Evolutionary conservation across 495 filamentous ascomycete species (phyloP).

Genomic region (Bombardia bombarda): DNA sequence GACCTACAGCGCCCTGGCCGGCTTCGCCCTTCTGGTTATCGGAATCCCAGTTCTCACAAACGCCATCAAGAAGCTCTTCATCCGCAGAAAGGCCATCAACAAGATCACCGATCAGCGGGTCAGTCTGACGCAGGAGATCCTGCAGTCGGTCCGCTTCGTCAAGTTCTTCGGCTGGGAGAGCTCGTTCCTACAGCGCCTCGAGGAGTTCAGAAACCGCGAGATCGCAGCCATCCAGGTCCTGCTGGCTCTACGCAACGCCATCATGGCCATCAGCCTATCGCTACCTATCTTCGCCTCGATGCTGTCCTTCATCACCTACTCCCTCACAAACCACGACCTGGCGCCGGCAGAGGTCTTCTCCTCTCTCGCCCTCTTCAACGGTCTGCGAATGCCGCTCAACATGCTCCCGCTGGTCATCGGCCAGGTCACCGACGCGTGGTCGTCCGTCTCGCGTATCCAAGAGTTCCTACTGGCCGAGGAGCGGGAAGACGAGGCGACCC

Average conservation of each 20-base stretch:
- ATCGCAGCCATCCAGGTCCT: slow-evolving; percentile 72
- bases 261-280: slow-evolving; percentile 66
- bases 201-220: slow-evolving; percentile 62
- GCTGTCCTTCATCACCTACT: slow-evolving; percentile 90
- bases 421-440: slow-evolving; percentile 81
- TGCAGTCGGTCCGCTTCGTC: slow-evolving; percentile 86
- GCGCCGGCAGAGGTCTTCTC: slow-evolving; percentile 79
- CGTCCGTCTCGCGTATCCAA: slow-evolving; percentile 74
- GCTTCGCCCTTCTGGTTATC: slow-evolving; percentile 73
- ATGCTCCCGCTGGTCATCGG: slow-evolving; percentile 81
- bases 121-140: slow-evolving; percentile 83
- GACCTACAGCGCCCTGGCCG: slow-evolving; percentile 79
- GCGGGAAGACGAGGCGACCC: slow-evolving; percentile 60
- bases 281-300: slow-evolving; percentile 90
- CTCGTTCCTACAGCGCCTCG: slow-evolving; percentile 70
- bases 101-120: slow-evolving; percentile 89
- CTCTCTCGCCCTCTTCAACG: slow-evolving; percentile 87
- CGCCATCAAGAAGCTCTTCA: slow-evolving; percentile 64
- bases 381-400: slow-evolving; percentile 80
- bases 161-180: slow-evolving; percentile 96
- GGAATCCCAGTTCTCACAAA: slow-evolving; percentile 66
- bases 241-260: slow-evolving; percentile 72
- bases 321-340: slow-evolving; percentile 62
- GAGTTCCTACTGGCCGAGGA: slow-evolving; percentile 85
- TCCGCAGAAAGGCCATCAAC: slow-evolving; percentile 69